These are phyloP conservation scores for Globisporangium sylvaticum DNA, from an alignment of 352 stramenopile species.

Conservation along the genomic window DNA sequence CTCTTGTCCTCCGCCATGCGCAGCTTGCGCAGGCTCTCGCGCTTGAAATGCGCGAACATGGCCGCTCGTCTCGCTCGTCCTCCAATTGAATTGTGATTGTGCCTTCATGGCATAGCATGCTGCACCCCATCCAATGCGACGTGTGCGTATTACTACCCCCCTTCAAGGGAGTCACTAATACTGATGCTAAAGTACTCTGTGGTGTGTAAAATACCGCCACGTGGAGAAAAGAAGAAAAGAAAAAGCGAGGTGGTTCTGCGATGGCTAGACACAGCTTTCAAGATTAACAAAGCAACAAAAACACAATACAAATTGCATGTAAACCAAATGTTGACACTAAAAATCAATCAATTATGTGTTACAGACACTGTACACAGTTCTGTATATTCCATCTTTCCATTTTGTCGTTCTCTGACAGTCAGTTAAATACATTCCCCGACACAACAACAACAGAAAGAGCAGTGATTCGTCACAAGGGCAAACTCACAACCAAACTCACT, in stretches of 20 bases:
- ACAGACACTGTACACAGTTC: neutral
- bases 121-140: conserved; percentile 3
- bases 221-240: neutral
- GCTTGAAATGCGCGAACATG: conserved; percentile 86
- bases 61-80: neutral
- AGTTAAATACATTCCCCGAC: neutral
- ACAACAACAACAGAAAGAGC: neutral
- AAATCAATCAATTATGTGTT: neutral
- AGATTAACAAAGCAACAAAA: neutral
- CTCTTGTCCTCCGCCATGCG: conserved; percentile 85
- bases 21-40: conserved; percentile 83
- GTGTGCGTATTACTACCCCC: neutral
- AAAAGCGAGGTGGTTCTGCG: neutral
- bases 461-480: neutral
- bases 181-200: neutral
- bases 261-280: neutral
- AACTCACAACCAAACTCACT: neutral
- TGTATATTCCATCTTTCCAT: neutral
- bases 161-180: neutral
- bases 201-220: neutral
- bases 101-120: neutral
- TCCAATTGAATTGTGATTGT: neutral
- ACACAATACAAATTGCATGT: neutral
- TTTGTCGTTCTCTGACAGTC: neutral
- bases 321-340: neutral